A percentile compares a stretch with the other conserved stretches of the same genome.
phyloP scores from a whole-genome alignment of 75 land plant genomes.

The Cryptomeria japonica region DNA sequence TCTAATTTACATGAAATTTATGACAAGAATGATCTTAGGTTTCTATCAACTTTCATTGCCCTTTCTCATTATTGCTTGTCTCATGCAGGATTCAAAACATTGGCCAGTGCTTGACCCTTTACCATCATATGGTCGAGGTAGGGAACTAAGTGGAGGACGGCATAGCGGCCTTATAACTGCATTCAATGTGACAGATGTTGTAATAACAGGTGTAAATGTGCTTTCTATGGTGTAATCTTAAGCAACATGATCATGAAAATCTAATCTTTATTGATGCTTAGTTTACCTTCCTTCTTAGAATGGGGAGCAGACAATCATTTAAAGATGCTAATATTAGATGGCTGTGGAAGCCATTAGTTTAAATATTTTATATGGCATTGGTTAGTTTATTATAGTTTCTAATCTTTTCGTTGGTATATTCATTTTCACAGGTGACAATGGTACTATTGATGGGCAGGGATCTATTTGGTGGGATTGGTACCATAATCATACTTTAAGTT shows the following conservation, averaged over 20 bases:
- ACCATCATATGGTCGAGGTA: slow-evolving; percentile 84
- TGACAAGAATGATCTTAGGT: neutral
- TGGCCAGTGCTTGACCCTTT: slow-evolving; percentile 82
- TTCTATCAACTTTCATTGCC: neutral
- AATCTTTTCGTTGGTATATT: neutral
- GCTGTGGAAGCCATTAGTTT: neutral
- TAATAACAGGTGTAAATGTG: slow-evolving; percentile 63
- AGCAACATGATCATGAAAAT: neutral
- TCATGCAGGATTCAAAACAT: slow-evolving; percentile 55
- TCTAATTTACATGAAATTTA: neutral
- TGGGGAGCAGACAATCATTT: neutral
- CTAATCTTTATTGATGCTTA: neutral
- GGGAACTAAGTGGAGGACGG: slow-evolving; percentile 72
- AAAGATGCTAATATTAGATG: neutral
- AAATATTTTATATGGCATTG: neutral
- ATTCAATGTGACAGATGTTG: slow-evolving; percentile 62
- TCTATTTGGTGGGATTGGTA: slow-evolving; percentile 75
- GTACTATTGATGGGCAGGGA: slow-evolving; percentile 90
- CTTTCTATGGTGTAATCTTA: neutral
- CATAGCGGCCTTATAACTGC: slow-evolving; percentile 72
- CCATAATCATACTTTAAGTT: slow-evolving; percentile 35
- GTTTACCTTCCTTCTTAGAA: neutral
- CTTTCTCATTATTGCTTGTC: neutral
- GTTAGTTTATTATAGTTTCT: neutral
- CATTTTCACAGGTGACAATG: slow-evolving; percentile 57